Evolutionary conservation across 2,329 filamentous ascomycete genomes (phyloP).

Genomic region (Pyrenochaeta sp.): DNA sequence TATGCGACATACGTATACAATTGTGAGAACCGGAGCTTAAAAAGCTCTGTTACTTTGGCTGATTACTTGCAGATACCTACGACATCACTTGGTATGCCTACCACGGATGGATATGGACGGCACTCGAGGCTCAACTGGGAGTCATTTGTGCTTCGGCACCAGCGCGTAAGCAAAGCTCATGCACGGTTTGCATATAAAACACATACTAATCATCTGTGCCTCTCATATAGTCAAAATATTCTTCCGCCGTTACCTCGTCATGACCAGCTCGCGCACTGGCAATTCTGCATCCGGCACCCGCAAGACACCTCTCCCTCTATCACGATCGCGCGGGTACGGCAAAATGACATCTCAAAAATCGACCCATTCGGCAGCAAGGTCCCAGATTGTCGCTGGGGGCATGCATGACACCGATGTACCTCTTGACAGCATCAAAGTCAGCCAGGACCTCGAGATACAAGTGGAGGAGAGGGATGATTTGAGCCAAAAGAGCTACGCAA

Average conservation of each 20-base stretch:
- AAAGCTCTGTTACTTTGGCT: neutral
- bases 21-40: slow-evolving; percentile 13
- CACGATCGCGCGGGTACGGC: slow-evolving; percentile 3
- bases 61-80: slow-evolving; percentile 34
- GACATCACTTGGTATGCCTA: slow-evolving; percentile 53
- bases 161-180: slow-evolving; percentile 24
- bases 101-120: slow-evolving; percentile 52
- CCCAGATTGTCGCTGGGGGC: slow-evolving; percentile 15
- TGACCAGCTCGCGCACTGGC: slow-evolving; percentile 14
- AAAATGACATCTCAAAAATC: neutral
- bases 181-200: too few species aligned
- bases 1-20: slow-evolving; percentile 46
- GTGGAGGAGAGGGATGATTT: slow-evolving; percentile 29
- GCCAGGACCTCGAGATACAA: slow-evolving; percentile 25
- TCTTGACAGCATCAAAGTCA: slow-evolving; percentile 31
- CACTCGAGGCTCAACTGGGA: slow-evolving; percentile 52
- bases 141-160: slow-evolving; percentile 55
- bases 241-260: slow-evolving; percentile 52
- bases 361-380: slow-evolving; percentile 3
- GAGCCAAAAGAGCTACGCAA: slow-evolving; percentile 27
- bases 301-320: slow-evolving; percentile 1
- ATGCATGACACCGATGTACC: slow-evolving; percentile 19
- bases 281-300: slow-evolving; percentile 13
- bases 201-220: too few species aligned
- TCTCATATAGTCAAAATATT: slow-evolving; percentile 48